Evolutionary conservation across 148 eudicot genomes (phyloP), one percentile per base, ranked within the genome.

Genomic region (Vaccinium darrowii): DNA sequence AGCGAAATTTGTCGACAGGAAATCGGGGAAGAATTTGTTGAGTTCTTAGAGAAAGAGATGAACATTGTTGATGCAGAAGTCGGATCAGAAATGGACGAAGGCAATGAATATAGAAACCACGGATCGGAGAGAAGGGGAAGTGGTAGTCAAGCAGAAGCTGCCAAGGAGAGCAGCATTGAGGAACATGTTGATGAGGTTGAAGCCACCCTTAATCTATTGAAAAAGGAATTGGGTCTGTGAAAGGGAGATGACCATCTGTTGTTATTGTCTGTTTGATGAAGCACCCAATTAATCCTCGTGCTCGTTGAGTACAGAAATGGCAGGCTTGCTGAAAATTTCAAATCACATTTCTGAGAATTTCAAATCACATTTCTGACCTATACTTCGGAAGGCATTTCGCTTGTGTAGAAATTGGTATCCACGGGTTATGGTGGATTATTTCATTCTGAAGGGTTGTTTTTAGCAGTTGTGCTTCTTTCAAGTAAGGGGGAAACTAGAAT

Each of bases 21-120:
- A 78, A 95, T 97, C 51, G 99, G 99, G 57, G 99, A 95, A 90
- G 99, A 97, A 83, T 94, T 97, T 87, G 99, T 95, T 62, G 98
- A 94, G 90, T 97, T 95, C 88, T 88, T 97, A 80, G 99, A 97
- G 89, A 97, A 97, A 86, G 99, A 95, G 84, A 91, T 97, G 50
- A 97, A 93, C 89, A 95, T 94, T 56, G 85, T 73, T 30, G 93
- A 94, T 78, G 81, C 76, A 4, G 91, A 90, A 43, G 79, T 8
- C 2, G 88, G 88, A 81, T 87, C 89, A 84, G 88, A 86, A 7
- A 83, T 83, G 7, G 71, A 84, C 75, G 88, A 79, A 21, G 76
- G 36, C 33, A 62, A 82, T 80, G 53, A 90, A 53, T 85, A 53
- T 53, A 81, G 81, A 86, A 69, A 56, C 77, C 77, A 83, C 69